These are phyloP conservation scores for Collybia mongolica DNA, from an alignment of 768 basidiomycete species.

Conservation along the genomic window DNA sequence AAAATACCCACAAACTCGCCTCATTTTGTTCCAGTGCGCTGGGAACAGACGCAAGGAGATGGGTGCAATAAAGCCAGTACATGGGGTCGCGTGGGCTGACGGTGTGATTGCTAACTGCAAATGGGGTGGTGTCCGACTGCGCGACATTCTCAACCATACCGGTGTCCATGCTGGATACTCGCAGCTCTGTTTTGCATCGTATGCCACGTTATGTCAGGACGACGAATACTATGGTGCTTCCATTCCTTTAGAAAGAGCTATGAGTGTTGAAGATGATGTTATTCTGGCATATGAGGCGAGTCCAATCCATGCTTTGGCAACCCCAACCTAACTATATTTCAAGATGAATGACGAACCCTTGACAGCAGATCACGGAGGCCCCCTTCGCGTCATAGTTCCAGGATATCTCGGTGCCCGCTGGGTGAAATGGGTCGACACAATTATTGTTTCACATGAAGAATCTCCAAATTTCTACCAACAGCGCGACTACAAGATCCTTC, in stretches of 20 bases:
- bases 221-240: conserved; percentile 65
- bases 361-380: conserved; percentile 61
- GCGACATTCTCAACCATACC: conserved; percentile 50
- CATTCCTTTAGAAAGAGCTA: conserved; percentile 51
- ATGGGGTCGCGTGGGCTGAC: conserved; percentile 63
- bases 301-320: not conserved
- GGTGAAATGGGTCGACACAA: conserved; percentile 75
- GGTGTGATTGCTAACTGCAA: conserved; percentile 69
- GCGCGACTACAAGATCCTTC: conserved; percentile 66
- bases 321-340: not conserved
- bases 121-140: conserved; percentile 63
- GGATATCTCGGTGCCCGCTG: conserved; percentile 69
- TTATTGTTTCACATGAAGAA: conserved; percentile 51
- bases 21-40: conserved; percentile 43
- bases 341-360: conserved; percentile 68
- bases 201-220: conserved; percentile 60
- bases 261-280: conserved; percentile 46
- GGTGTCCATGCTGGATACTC: conserved; percentile 33
- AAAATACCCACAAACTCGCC: not conserved
- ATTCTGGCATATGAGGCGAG: conserved; percentile 62
- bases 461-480: conserved; percentile 73
- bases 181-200: conserved; percentile 63
- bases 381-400: conserved; percentile 66
- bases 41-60: conserved; percentile 69
- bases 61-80: conserved; percentile 53